Evolutionary conservation across 2,329 filamentous ascomycete genomes (phyloP), one percentile per base, ranked within the genome.

Genomic region (Fusarium poae): DNA sequence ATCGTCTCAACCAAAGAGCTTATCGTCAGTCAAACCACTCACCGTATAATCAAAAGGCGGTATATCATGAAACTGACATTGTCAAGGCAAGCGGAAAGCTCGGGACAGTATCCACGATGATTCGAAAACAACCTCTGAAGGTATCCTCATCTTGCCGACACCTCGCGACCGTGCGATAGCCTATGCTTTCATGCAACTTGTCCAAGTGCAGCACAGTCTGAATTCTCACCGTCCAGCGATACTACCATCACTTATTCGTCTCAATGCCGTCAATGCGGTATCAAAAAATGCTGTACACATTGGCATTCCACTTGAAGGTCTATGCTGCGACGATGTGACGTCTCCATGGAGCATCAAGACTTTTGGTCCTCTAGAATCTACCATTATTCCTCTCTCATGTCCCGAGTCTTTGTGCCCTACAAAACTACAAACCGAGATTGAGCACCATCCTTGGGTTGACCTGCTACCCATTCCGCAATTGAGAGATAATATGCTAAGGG

Each of bases 381-480:
- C 53, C 20, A 20, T 29, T 2, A 30, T 27, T 3, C 9, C 44
- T 6, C 12, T 43, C 5, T 62, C 59, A 12, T 70, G 56, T 8
- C 70, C 70, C 0, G 53, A 57, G 2, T 63, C 54, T 8, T n/a
- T 73, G 2, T 32, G 32, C 2, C 72, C 70, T 3, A 74, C 72
- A 3, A 32, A 43, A 11, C 16, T 72, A 13, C 73, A 75, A 16
- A 29, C 16, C 2, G 25, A 55, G 11, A 40, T 70, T n/a, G 46
- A 52, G n/a, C 63, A 75, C 9, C 68, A 73, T 40, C 70, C 70
- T 1, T 73, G 73, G 71, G 57, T 71, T 13, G 73, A 75, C 12
- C 46, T 75, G 0, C 29, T 75, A 1, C 73, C 72, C 13, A 10
- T 67, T 27, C 70, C 73, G 5, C 44, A 27, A 2, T 16, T 74